Evolutionary conservation across 1,284 basidiomycete genomes (phyloP).

Genomic region (Trametes polyzona): DNA sequence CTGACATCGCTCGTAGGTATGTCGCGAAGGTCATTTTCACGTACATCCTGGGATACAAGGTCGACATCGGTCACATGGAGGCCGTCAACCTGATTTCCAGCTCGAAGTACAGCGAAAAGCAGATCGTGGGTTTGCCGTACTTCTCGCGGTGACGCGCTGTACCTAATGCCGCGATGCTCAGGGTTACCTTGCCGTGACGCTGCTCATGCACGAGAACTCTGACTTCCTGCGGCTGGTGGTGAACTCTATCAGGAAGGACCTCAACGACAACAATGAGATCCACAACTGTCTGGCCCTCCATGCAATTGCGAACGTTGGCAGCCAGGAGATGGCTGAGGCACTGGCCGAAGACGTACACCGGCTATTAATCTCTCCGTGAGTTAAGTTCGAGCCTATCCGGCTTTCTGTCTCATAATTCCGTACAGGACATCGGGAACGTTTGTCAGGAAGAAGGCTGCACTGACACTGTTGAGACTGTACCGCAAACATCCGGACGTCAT

Average conservation of each 20-base stretch:
- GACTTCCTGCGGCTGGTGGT: constrained; percentile 95
- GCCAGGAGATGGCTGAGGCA: constrained; percentile 97
- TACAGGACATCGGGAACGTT: constrained; percentile 90
- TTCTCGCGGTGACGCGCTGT: neutral
- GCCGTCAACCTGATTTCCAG: constrained; percentile 98
- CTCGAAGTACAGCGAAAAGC: constrained; percentile 97
- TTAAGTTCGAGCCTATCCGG: constrained; percentile 14
- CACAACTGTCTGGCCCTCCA: constrained; percentile 97
- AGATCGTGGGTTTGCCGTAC: constrained; percentile 74
- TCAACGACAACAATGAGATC: constrained; percentile 94
- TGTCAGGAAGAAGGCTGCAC: constrained; percentile 98
- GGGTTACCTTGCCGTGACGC: constrained; percentile 97
- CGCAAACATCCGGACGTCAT: constrained; percentile 96
- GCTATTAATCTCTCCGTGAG: constrained; percentile 93
- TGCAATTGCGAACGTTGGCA: constrained; percentile 97
- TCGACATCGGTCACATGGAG: constrained; percentile 99
- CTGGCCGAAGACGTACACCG: constrained; percentile 93
- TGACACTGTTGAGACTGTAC: constrained; percentile 92
- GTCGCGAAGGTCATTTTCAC: constrained; percentile 98
- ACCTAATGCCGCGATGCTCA: constrained; percentile 34
- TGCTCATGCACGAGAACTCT: constrained; percentile 98
- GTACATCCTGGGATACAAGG: constrained; percentile 98
- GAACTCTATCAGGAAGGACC: constrained; percentile 97
- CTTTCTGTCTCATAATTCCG: neutral
- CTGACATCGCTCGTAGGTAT: constrained; percentile 58